Percentiles rank a stretch among this genome's conserved stretches.
Conservation (phyloP, 2,329 filamentous ascomycete genomes). For the Epichloe festucae region DNA sequence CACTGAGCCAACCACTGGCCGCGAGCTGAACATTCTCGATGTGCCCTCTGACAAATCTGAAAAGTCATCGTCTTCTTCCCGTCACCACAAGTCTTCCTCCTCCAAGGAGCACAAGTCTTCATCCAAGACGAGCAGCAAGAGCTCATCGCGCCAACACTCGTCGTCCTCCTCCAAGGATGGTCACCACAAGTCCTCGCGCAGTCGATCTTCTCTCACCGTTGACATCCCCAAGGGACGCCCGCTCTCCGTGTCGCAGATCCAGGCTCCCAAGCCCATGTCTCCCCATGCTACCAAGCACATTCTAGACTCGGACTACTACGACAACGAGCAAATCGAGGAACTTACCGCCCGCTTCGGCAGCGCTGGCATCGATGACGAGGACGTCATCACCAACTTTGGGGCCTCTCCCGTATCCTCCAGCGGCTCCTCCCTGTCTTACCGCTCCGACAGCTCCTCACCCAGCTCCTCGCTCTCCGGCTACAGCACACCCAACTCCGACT, state of each 20-base stretch:
- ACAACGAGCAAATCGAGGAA: slow-evolving; percentile 61
- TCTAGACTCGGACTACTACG: slow-evolving; percentile 66
- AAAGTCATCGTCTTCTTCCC: slow-evolving; percentile 32
- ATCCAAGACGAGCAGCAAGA: slow-evolving; percentile 21
- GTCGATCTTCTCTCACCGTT: slow-evolving; percentile 37
- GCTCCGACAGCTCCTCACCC: slow-evolving; percentile 62
- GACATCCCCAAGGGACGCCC: slow-evolving; percentile 82
- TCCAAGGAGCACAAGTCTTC: slow-evolving; percentile 17
- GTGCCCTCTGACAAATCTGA: slow-evolving; percentile 45
- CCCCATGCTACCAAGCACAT: slow-evolving; percentile 81
- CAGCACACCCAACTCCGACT: slow-evolving; percentile 65
- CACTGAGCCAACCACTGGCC: slow-evolving; percentile 90
- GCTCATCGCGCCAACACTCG: slow-evolving; percentile 30
- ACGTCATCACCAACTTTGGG: slow-evolving; percentile 42
- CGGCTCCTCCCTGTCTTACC: slow-evolving; percentile 58
- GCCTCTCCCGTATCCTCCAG: slow-evolving; percentile 50
- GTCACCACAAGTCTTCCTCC: slow-evolving; percentile 12
- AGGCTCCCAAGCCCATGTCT: slow-evolving; percentile 78
- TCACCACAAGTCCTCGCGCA: slow-evolving; percentile 28
- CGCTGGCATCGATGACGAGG: slow-evolving; percentile 44
- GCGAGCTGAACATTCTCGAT: slow-evolving; percentile 95
- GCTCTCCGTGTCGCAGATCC: slow-evolving; percentile 77
- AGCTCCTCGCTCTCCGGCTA: slow-evolving; percentile 64
- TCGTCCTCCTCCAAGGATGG: slow-evolving; percentile 30
- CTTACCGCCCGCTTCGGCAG: slow-evolving; percentile 62